These are phyloP conservation scores for Yamadazyma tumulicola DNA, from an alignment of 805 yeast genomes.

Conservation along the genomic window DNA sequence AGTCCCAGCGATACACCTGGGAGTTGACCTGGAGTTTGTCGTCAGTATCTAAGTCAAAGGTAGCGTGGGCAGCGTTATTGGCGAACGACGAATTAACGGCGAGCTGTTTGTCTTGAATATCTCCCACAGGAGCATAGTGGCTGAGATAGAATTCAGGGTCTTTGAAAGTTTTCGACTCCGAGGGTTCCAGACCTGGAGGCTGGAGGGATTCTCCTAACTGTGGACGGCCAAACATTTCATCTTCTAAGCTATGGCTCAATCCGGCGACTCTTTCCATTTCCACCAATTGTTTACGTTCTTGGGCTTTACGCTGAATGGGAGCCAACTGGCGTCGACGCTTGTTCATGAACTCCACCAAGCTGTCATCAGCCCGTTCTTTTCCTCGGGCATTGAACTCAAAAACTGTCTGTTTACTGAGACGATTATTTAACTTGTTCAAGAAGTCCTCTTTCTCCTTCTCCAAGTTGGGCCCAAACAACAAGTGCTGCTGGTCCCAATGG, in stretches of 20 bases:
- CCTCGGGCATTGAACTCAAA: conserved; percentile 71
- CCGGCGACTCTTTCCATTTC: conserved; percentile 78
- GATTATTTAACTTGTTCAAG: conserved; percentile 64
- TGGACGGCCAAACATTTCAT: conserved; percentile 60
- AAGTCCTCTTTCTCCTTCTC: conserved; percentile 73
- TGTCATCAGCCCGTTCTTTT: conserved; percentile 49
- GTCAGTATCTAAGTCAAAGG: conserved; percentile 78
- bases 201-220: conserved; percentile 39
- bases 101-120: conserved; percentile 78
- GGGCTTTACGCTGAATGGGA: conserved; percentile 77
- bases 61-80: conserved; percentile 78
- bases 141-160: conserved; percentile 82
- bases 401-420: conserved; percentile 82
- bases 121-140: conserved; percentile 81
- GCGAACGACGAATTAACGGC: conserved; percentile 59
- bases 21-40: conserved; percentile 69
- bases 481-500: conserved; percentile 82
- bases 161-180: conserved; percentile 43
- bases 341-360: conserved; percentile 78
- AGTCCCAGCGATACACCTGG: conserved; percentile 88
- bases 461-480: conserved; percentile 70
- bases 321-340: conserved; percentile 84
- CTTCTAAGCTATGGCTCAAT: conserved; percentile 66
- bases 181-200: conserved; percentile 45
- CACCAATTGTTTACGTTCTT: conserved; percentile 61